These are phyloP conservation scores for Alectoria sarmentosa DNA, from an alignment of 495 filamentous ascomycete genomes.

Conservation along the genomic window DNA sequence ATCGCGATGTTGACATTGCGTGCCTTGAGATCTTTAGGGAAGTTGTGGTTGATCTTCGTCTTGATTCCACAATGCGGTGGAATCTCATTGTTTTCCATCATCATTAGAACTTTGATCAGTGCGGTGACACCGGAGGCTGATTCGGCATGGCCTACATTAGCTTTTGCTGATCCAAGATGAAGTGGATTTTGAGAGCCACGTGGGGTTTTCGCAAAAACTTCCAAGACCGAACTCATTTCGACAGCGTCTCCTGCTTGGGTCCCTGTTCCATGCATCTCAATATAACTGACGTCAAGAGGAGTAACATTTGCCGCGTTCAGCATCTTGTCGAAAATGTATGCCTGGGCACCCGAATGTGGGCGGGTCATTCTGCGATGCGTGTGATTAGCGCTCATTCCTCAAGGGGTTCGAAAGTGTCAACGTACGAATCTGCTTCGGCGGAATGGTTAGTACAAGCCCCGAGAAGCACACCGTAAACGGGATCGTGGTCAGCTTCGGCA, in stretches of 20 bases:
- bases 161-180: constrained; percentile 37
- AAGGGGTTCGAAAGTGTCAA: too few species aligned
- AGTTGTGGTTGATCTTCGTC: not conserved
- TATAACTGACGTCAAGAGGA: constrained; percentile 42
- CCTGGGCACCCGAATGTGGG: too few species aligned
- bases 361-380: too few species aligned
- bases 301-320: constrained; percentile 42
- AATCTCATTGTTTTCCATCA: constrained; percentile 35
- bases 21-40: constrained; percentile 25
- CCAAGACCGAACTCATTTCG: constrained; percentile 31
- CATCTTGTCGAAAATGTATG: too few species aligned
- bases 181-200: too few species aligned
- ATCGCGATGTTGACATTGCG: too few species aligned
- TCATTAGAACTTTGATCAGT: constrained; percentile 38
- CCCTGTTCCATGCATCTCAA: constrained; percentile 46
- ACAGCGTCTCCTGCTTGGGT: constrained; percentile 37
- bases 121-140: constrained; percentile 36
- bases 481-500: constrained; percentile 42
- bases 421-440: too few species aligned
- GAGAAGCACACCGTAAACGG: too few species aligned
- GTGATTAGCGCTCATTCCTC: too few species aligned
- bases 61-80: constrained; percentile 31
- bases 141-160: constrained; percentile 42
- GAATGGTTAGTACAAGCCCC: too few species aligned
- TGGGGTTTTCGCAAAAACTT: constrained; percentile 31